Conservation (phyloP, 2,329 filamentous ascomycete genomes). For the Podosphaera aphanis region DNA sequence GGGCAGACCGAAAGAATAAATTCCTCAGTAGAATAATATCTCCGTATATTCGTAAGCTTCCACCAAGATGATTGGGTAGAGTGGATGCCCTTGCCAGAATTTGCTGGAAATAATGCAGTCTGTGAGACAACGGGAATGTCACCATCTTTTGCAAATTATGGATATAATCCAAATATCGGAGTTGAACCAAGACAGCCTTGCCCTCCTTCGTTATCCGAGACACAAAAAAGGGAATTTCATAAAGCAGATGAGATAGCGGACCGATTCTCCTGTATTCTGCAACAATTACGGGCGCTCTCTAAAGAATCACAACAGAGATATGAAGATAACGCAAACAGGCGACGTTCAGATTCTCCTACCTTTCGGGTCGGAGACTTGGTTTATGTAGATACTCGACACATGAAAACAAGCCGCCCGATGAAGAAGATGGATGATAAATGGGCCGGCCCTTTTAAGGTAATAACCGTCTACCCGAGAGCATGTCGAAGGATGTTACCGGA, state of each 20-base stretch:
- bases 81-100: constrained; percentile 6
- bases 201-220: not conserved
- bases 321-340: not conserved
- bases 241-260: not conserved
- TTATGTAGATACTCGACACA: not conserved
- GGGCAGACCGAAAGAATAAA: too few relatives aligned
- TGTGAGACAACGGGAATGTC: constrained; percentile 4
- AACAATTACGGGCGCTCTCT: not conserved
- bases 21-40: too few relatives aligned
- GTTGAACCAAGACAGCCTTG: not conserved
- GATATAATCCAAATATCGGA: constrained; percentile 1
- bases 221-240: not conserved
- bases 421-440: constrained; percentile 1
- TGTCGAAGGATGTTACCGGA: not conserved
- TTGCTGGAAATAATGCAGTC: constrained; percentile 4
- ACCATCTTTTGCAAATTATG: constrained; percentile 5
- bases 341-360: not conserved
- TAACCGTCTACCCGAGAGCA: not conserved
- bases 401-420: not conserved
- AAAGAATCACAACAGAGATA: not conserved
- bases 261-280: not conserved
- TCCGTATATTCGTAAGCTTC: constrained; percentile 4
- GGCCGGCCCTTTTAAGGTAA: not conserved
- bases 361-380: not conserved
- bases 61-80: constrained; percentile 6